Evolutionary conservation across 306 rosid species (phyloP), one percentile per base, ranked within the genome.

Genomic region (Bauhinia variegata): DNA sequence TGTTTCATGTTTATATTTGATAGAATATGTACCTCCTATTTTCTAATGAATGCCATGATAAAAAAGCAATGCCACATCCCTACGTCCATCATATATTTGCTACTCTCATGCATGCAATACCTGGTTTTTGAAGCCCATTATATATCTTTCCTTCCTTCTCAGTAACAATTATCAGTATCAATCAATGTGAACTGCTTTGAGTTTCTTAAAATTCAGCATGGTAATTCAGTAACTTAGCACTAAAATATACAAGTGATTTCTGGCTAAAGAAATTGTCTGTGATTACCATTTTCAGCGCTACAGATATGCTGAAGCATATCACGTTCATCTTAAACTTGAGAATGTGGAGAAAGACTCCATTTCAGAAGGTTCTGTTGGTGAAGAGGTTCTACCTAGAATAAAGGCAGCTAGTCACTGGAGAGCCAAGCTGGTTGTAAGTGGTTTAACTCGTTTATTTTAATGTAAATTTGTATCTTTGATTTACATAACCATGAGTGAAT

Each of bases 391-490:
- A 67, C 77, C 79, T 60, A 83, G 90, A 75, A 80, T 88, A 67
- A 87, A 75, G 82, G 58, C 64, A 23, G 70, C 81, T 69, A 85
- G 80, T 74, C 70, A 73, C 28, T 74, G 89, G 92, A 89, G 99
- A 76, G 56, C 83, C 60, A 89, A 85, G 68, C 86, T 95, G 78
- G 79, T 88, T 58, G 99, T 95, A 95, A 95, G 99, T 95, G 75
- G 17, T 71, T 54, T 52, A 44, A 52, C 11, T 63, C 18, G 38
- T 53, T 14, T 10, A 54, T 47, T 36, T 50, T 42, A 3, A 50
- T 13, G 52, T 55, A 28, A 46, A 23, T 53, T 57, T 64, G 42
- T 49, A 19, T 17, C 23, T 2, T 39, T 5, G 36, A 37, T 42
- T 61, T 47, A 63, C 52, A 54, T 14, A 49, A 63, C n/a, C 43